Evolutionary conservation across 2,329 filamentous ascomycete species (phyloP).

Genomic region (Macrophomina phaseolina): DNA sequence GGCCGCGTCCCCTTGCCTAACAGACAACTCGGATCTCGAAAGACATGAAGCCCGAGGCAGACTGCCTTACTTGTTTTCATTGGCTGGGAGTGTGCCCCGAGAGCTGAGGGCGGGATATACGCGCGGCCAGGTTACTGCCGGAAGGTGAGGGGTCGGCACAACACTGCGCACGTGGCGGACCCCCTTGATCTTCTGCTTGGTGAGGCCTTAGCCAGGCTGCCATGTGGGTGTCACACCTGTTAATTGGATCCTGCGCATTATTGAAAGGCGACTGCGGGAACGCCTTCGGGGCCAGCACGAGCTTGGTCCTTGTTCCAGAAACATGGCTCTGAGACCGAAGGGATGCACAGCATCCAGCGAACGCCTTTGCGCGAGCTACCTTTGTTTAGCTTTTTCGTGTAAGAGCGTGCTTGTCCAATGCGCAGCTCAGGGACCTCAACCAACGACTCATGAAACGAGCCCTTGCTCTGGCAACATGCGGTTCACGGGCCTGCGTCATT

Average conservation of each 20-base stretch:
- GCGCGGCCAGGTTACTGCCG: not conserved
- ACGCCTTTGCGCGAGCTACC: constrained; percentile 2
- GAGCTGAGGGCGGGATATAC: not conserved
- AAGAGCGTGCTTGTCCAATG: not conserved
- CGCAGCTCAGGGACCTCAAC: constrained; percentile 9
- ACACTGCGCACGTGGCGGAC: constrained; percentile 5
- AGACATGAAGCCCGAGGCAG: not conserved
- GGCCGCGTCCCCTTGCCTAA: constrained; percentile 1
- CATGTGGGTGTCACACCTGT: not conserved
- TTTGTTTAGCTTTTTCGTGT: not conserved
- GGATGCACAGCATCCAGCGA: constrained; percentile 12
- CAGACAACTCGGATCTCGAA: not conserved
- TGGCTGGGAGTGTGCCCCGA: constrained; percentile 3
- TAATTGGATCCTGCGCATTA: not conserved
- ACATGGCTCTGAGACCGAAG: constrained; percentile 16
- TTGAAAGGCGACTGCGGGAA: not conserved
- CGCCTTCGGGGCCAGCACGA: not conserved
- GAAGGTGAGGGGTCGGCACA: not conserved
- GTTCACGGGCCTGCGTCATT: constrained; percentile 25
- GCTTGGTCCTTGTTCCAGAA: constrained; percentile 2
- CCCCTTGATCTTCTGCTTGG: constrained; percentile 1
- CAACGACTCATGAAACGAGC: constrained; percentile 10
- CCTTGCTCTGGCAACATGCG: constrained; percentile 22
- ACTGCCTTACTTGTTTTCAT: not conserved
- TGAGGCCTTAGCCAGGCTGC: not conserved